Conservation (phyloP, 2,329 filamentous ascomycete species). For the Fusarium burgessii region DNA sequence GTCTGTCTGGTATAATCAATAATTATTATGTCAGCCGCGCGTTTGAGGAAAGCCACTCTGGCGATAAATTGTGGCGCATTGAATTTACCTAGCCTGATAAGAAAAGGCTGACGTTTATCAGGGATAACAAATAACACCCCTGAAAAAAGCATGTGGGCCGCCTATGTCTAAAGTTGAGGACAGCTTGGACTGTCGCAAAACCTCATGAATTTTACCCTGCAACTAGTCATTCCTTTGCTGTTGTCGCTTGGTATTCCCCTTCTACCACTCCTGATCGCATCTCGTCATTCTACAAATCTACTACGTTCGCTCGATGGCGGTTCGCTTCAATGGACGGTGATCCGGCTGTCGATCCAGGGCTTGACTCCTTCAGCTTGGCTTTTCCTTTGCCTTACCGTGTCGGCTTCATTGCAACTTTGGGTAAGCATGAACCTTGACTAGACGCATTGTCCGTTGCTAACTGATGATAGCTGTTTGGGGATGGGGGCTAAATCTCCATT, state of each 20-base stretch:
- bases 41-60: background rate
- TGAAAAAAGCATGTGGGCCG: conserved; percentile 37
- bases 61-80: background rate
- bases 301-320: conserved; percentile 40
- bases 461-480: conserved; percentile 84
- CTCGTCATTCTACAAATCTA: background rate
- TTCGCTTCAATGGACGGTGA: conserved; percentile 74
- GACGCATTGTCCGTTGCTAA: conserved; percentile 13
- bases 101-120: conserved; percentile 20
- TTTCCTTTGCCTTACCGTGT: conserved; percentile 92
- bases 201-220: conserved; percentile 32
- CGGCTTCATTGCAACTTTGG: conserved; percentile 85
- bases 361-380: conserved; percentile 88
- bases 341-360: conserved; percentile 74
- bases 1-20: background rate
- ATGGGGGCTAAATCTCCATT: conserved; percentile 93
- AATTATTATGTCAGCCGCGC: background rate
- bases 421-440: conserved; percentile 60
- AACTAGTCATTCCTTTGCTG: conserved; percentile 27
- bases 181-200: conserved; percentile 44
- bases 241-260: background rate
- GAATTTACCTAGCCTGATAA: background rate
- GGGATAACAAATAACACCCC: conserved; percentile 30
- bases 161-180: conserved; percentile 32
- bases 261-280: conserved; percentile 10